These are phyloP conservation scores for Psilocybe sp. DNA, from an alignment of 768 basidiomycete genomes.

Conservation along the genomic window DNA sequence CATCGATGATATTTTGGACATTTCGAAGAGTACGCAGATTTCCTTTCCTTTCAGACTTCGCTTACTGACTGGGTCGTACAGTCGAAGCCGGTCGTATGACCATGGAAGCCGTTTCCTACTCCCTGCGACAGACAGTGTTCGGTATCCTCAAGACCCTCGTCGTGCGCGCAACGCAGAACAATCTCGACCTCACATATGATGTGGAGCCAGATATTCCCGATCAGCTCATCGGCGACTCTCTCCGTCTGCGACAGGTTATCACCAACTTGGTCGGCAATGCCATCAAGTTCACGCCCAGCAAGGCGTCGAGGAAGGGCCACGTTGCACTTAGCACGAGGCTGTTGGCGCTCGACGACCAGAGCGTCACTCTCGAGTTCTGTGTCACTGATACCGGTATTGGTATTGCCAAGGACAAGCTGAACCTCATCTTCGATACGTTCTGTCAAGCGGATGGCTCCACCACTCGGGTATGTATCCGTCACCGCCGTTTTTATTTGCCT, in stretches of 20 bases:
- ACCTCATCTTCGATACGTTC: constrained; percentile 98
- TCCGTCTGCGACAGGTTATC: constrained; percentile 92
- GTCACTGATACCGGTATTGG: constrained; percentile 98
- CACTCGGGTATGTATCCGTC: constrained; percentile 62
- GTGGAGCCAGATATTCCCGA: constrained; percentile 96
- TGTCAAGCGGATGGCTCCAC: constrained; percentile 99
- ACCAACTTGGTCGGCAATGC: constrained; percentile 95
- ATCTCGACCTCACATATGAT: constrained; percentile 93
- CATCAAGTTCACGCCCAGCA: constrained; percentile 92
- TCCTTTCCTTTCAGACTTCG: background rate
- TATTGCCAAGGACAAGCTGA: constrained; percentile 97
- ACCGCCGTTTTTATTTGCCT: constrained; percentile 2
- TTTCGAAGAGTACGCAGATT: constrained; percentile 86
- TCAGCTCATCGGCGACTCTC: constrained; percentile 93
- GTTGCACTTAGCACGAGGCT: constrained; percentile 87
- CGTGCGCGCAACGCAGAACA: constrained; percentile 95
- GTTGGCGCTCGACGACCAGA: constrained; percentile 74
- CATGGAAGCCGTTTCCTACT: constrained; percentile 99
- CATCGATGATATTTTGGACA: constrained; percentile 99
- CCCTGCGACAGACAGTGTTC: constrained; percentile 94
- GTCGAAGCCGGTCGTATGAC: constrained; percentile 99
- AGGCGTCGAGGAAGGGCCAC: constrained; percentile 76
- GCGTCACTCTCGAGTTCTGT: constrained; percentile 92
- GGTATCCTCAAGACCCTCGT: constrained; percentile 97
- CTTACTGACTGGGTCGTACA: constrained; percentile 28